phyloP scores from a whole-genome alignment of 257 asterid species.

The Solanum clarkiae region DNA sequence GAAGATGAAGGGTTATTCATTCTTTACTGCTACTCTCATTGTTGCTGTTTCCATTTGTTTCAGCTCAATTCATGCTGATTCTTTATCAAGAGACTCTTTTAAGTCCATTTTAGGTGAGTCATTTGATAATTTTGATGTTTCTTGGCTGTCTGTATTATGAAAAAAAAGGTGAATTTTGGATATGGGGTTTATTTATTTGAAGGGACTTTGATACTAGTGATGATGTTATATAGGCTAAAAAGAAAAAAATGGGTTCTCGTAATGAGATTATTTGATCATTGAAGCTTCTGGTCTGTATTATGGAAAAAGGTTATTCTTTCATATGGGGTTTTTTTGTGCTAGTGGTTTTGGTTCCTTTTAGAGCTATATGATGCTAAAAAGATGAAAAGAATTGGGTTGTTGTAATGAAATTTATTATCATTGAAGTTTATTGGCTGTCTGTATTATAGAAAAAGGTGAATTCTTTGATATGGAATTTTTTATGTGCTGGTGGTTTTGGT shows the following conservation, averaged over 20 bases:
- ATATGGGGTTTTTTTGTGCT: not conserved
- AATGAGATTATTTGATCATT: not conserved
- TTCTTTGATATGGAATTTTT: not conserved
- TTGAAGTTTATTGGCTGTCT: not conserved
- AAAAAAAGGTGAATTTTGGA: not conserved
- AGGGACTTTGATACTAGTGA: not conserved
- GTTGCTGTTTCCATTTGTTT: constrained; percentile 24
- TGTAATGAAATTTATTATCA: not conserved
- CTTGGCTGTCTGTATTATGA: not conserved
- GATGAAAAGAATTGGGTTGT: not conserved
- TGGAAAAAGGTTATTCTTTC: not conserved
- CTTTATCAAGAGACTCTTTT: constrained; percentile 37
- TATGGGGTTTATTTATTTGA: not conserved
- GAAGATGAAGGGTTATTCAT: constrained; percentile 25
- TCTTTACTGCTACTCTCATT: constrained; percentile 8
- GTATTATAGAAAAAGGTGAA: not conserved
- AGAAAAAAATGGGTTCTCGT: not conserved
- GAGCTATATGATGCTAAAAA: not conserved
- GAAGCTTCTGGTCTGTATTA: not conserved
- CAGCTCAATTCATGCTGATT: constrained; percentile 24
- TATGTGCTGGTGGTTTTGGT: too few relatives aligned
- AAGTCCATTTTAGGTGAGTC: constrained; percentile 44
- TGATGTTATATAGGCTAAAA: not conserved
- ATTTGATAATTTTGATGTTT: not conserved
- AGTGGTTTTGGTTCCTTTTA: not conserved